phyloP scores from a whole-genome alignment of 2,329 filamentous ascomycete species.

The Ustulina deusta region DNA sequence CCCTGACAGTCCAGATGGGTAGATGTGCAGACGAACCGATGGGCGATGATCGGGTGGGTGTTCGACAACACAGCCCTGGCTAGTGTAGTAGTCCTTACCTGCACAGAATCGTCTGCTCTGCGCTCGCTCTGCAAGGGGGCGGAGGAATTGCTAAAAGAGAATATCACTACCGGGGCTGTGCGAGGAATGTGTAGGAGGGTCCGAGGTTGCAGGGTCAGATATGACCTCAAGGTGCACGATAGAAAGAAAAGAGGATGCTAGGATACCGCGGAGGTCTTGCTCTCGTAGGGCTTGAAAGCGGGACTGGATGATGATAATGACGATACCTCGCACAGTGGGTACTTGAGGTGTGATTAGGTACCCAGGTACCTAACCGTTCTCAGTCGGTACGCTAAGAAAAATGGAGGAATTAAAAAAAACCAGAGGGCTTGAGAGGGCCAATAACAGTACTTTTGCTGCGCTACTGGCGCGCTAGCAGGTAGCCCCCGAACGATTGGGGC shows the following conservation, averaged over 20 bases:
- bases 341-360: no score
- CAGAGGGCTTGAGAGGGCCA: conserved; percentile 15
- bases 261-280: conserved; percentile 19
- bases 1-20: conserved; percentile 19
- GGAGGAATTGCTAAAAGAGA: conserved; percentile 38
- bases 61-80: conserved; percentile 17
- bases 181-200: conserved; percentile 30
- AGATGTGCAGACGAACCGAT: neutral
- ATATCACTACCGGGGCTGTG: conserved; percentile 36
- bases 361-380: neutral
- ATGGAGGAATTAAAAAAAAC: neutral
- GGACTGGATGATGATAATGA: neutral
- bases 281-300: conserved; percentile 33
- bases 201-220: conserved; percentile 31
- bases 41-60: conserved; percentile 15
- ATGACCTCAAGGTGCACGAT: conserved; percentile 18
- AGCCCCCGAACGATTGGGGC: conserved; percentile 7
- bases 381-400: neutral
- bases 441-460: neutral
- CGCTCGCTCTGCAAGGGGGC: conserved; percentile 28
- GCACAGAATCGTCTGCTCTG: conserved; percentile 17
- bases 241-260: conserved; percentile 1
- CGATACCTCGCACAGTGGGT: neutral
- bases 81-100: conserved; percentile 20
- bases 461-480: neutral